Base-by-base conservation (phyloP, 331 rosid species). In the Erythrophleum ivorense region DNA sequence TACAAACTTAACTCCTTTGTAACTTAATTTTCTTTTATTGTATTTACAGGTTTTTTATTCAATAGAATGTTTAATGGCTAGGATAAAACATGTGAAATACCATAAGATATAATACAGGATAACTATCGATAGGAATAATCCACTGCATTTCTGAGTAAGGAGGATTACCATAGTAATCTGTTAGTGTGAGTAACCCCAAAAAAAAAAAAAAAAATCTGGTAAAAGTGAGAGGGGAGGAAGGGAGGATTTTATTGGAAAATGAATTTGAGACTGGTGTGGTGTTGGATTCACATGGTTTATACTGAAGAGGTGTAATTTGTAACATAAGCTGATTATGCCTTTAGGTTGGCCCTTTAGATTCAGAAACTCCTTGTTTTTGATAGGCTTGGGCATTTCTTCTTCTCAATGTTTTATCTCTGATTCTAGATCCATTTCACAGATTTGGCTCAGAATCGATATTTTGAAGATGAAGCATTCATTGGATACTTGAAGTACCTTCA, bases 381-480 rank as follows among this genome's bases (percentile, higher is more conserved):
- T 29, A 60, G 38, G 18, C 38, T 29, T 60, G 4, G 15, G 40
- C 11, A 63, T 13, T 33, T 41, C 15, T 10, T 45, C 10, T 11
- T 69, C 33, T 40, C 11, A 4, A 19, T 21, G 55, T 43, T 45
- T 60, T 8, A 24, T 24, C 34, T 58, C 41, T 14, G 31, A 54
- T 79, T 81, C 79, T 65, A 66, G 19, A 46, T 65, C 58, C 75
- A 76, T 77, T 55, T 60, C 71, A 54, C 86, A 93, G 99, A 95
- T 91, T 86, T 95, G 91, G 99, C 98, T 48, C 97, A 95, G 84
- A 95, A 93, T 84, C 97, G 98, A 9, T 93, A 93, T 79, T 89
- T 95, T 66, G 99, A 95, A 83, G 99, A 95, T 80, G 99, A 95
- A 84, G 97, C 96, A 60, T 95, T 95, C 84, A 93, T 95, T 80